phyloP scores from a whole-genome alignment of 148 eudicot genomes.

The Rhododendron griersonianum region DNA sequence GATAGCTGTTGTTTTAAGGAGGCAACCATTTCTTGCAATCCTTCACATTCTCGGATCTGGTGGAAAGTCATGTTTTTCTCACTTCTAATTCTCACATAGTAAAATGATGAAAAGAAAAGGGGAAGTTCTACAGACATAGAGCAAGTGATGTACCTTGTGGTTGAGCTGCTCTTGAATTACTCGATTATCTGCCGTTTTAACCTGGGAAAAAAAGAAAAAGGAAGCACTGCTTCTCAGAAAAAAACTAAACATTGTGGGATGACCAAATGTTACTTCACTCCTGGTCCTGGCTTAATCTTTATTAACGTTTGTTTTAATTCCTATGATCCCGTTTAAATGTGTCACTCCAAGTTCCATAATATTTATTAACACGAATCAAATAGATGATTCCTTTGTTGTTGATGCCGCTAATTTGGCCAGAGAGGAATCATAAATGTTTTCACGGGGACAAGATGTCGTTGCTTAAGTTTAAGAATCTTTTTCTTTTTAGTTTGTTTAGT shows the following conservation, averaged over 20 bases:
- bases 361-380: neutral
- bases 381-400: neutral
- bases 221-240: neutral
- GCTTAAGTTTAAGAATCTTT: neutral
- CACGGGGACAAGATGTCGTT: neutral
- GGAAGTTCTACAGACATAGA: neutral
- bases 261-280: neutral
- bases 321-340: neutral
- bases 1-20: conserved; percentile 78
- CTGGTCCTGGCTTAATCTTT: neutral
- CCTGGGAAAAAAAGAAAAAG: conserved; percentile 41
- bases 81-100: neutral
- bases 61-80: neutral
- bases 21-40: conserved; percentile 53
- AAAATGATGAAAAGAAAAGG: neutral
- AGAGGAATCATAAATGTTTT: neutral
- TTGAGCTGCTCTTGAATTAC: conserved; percentile 93
- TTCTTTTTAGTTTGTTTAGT: neutral
- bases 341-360: neutral
- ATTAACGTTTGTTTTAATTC: neutral
- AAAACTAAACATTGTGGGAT: neutral
- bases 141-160: conserved; percentile 54
- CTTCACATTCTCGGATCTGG: conserved; percentile 80
- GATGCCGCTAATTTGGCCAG: neutral
- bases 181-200: conserved; percentile 87